phyloP scores from a whole-genome alignment of 345 rosid genomes.

The Hibiscus tridactylites region DNA sequence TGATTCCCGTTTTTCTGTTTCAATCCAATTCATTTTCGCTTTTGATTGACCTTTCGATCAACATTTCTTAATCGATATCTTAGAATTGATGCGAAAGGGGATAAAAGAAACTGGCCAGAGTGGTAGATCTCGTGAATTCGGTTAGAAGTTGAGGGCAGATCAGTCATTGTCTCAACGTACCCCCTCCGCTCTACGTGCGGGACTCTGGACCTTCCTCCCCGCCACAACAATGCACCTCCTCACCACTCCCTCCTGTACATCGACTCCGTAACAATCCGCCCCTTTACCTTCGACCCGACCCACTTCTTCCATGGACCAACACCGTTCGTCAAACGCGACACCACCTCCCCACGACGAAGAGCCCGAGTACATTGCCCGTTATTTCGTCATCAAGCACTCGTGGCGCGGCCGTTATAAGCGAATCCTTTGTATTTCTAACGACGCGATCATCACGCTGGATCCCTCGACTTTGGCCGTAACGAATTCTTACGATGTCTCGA shows the following conservation, averaged over 20 bases:
- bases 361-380: conserved; percentile 90
- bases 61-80: neutral
- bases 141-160: conserved; percentile 87
- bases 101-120: conserved; percentile 8
- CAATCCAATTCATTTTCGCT: neutral
- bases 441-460: conserved; percentile 69
- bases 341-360: conserved; percentile 57
- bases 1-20: neutral
- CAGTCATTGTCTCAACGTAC: conserved; percentile 71
- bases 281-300: conserved; percentile 16
- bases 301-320: conserved; percentile 39
- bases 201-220: conserved; percentile 58
- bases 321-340: conserved; percentile 13
- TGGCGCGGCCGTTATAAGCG: conserved; percentile 98
- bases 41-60: neutral
- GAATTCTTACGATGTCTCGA: conserved; percentile 58
- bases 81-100: neutral
- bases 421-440: conserved; percentile 66
- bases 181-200: conserved; percentile 46
- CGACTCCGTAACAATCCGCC: conserved; percentile 30
- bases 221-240: no score
- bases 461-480: conserved; percentile 71
- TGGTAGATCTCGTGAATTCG: conserved; percentile 29
- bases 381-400: conserved; percentile 78
- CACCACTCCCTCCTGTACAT: conserved; percentile 41